Conservation (phyloP, 1,284 basidiomycete genomes). For the Rhizoctonia solani region DNA sequence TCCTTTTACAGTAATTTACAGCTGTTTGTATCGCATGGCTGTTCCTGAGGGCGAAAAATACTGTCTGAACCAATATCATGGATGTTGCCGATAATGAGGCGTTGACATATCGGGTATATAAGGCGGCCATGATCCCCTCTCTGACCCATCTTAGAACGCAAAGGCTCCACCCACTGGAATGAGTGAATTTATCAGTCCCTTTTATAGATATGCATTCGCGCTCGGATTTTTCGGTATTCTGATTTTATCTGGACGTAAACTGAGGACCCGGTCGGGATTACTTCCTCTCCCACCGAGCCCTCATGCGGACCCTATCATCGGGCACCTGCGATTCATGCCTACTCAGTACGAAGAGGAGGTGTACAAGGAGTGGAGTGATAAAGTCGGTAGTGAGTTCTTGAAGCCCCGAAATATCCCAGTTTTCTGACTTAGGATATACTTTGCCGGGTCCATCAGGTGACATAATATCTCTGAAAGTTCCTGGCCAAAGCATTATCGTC, state of each 20-base stretch:
- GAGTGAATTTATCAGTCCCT: too few species aligned
- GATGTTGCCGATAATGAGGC: too few species aligned
- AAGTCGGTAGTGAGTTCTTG: not conserved
- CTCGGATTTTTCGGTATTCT: too few species aligned
- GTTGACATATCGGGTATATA: too few species aligned
- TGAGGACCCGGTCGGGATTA: not conserved
- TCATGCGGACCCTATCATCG: not conserved
- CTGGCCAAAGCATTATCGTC: constrained; percentile 34
- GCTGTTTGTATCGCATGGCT: too few species aligned
- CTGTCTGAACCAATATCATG: too few species aligned
- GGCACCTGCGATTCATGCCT: not conserved
- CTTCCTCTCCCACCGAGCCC: not conserved
- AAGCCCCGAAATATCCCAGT: not conserved
- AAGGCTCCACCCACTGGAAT: too few species aligned
- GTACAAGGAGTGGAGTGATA: not conserved
- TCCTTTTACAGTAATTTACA: too few species aligned
- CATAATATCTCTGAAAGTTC: constrained; percentile 26
- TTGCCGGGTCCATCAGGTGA: constrained; percentile 3
- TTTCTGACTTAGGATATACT: not conserved
- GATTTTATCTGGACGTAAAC: not conserved
- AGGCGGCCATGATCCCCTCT: too few species aligned
- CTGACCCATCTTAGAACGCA: too few species aligned
- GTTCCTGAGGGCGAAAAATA: too few species aligned
- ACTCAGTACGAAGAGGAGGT: not conserved
- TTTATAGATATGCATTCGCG: too few species aligned